Conservation (phyloP, 225 moss, liverwort and hornwort genomes). For the Physcomitrium patens region DNA sequence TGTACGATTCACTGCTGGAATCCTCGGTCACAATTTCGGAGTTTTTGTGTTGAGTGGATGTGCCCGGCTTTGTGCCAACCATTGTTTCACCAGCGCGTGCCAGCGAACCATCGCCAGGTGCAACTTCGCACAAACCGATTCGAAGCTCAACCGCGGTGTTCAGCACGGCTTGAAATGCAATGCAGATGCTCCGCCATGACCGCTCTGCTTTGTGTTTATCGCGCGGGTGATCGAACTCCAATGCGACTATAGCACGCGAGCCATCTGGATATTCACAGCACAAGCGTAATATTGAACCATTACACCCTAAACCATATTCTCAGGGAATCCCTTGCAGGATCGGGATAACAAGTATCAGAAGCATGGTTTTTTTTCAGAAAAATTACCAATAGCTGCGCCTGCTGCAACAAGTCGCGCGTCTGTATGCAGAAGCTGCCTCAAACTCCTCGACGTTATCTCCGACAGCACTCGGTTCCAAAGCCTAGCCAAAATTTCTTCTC, state of each 20-base stretch:
- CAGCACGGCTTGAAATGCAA: constrained; percentile 79
- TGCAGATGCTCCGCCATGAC: constrained; percentile 81
- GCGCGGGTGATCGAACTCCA: constrained; percentile 75
- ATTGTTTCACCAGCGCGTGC: constrained; percentile 32
- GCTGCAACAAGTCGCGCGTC: constrained; percentile 37
- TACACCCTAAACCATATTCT: not conserved
- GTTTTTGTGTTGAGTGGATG: constrained; percentile 23
- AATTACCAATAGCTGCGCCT: constrained; percentile 40
- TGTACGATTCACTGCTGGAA: constrained; percentile 15
- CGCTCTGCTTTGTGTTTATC: constrained; percentile 79
- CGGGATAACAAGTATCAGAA: too few species aligned
- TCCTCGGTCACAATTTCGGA: constrained; percentile 38
- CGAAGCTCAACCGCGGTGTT: constrained; percentile 77
- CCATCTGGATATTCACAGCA: constrained; percentile 35
- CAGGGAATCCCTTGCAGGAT: too few species aligned
- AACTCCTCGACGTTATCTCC: constrained; percentile 38
- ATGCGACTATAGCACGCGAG: constrained; percentile 66
- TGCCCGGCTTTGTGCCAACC: constrained; percentile 23
- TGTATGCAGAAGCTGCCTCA: constrained; percentile 39
- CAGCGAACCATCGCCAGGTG: constrained; percentile 27
- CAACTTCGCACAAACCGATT: constrained; percentile 52
- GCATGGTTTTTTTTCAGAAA: too few species aligned
- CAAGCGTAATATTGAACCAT: not conserved
- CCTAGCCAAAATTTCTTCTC: constrained; percentile 26
- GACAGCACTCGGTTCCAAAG: constrained; percentile 36